Evolutionary conservation across 345 rosid genomes (phyloP).

Genomic region (Ceriops decandra): DNA sequence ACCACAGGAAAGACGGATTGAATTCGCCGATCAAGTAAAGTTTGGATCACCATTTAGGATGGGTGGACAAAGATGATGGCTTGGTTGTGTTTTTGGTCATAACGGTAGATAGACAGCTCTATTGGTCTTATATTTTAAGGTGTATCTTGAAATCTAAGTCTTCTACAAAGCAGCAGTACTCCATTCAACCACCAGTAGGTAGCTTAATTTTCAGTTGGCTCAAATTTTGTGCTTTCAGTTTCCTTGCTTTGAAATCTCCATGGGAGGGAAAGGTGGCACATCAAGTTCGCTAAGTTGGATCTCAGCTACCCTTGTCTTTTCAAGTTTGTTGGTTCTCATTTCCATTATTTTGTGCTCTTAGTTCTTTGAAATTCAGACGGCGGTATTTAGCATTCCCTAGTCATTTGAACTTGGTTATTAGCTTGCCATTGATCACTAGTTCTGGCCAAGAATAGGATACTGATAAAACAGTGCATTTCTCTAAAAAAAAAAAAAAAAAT

Average conservation of each 20-base stretch:
- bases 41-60: conserved; percentile 34
- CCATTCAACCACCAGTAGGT: conserved; percentile 50
- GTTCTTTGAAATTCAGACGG: too few relatives aligned
- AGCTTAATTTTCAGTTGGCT: conserved; percentile 19
- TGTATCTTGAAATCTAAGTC: conserved; percentile 43
- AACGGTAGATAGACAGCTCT: neutral
- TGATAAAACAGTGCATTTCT: too few relatives aligned
- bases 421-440: too few relatives aligned
- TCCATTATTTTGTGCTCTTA: too few relatives aligned
- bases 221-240: too few relatives aligned
- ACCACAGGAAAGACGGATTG: conserved; percentile 56
- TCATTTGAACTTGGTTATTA: too few relatives aligned
- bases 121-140: conserved; percentile 6
- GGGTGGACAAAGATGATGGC: neutral
- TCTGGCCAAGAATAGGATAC: too few relatives aligned
- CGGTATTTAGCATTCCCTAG: too few relatives aligned
- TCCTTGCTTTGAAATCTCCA: neutral
- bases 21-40: conserved; percentile 41
- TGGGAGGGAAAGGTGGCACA: conserved; percentile 2
- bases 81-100: neutral
- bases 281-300: neutral
- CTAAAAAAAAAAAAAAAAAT: too few relatives aligned
- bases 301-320: too few relatives aligned
- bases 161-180: conserved; percentile 5
- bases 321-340: too few relatives aligned